phyloP scores from a whole-genome alignment of 2,329 filamentous ascomycete species.

The Incumbomyces lentus region DNA sequence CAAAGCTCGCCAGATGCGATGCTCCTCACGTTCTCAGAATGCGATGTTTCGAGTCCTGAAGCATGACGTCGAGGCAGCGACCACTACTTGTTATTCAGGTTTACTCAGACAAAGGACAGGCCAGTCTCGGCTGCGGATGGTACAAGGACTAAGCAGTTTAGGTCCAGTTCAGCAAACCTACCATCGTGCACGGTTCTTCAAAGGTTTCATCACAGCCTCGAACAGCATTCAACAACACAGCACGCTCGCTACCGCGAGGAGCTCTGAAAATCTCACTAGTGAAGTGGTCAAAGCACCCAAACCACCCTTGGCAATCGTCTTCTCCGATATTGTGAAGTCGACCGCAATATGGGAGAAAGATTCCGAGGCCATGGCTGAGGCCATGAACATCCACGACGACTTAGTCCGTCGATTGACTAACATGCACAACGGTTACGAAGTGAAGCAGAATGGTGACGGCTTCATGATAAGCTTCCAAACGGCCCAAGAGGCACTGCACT shows the following conservation, averaged over 20 bases:
- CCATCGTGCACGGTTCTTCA: too few species aligned
- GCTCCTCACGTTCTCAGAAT: background rate
- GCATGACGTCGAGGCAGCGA: background rate
- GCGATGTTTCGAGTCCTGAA: conserved; percentile 2
- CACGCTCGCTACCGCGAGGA: background rate
- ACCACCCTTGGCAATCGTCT: conserved; percentile 15
- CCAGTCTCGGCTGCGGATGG: background rate
- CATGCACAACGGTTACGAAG: conserved; percentile 16
- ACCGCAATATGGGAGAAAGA: conserved; percentile 19
- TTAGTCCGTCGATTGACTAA: conserved; percentile 12
- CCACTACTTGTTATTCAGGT: background rate
- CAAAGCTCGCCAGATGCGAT: too few species aligned
- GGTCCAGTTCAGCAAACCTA: background rate
- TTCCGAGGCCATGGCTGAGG: conserved; percentile 12
- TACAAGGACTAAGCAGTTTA: background rate
- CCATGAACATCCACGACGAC: conserved; percentile 17
- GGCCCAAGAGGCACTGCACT: conserved; percentile 14
- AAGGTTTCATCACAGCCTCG: too few species aligned
- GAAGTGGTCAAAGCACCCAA: conserved; percentile 7
- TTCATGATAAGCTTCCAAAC: conserved; percentile 19
- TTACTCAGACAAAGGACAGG: background rate
- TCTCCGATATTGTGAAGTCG: conserved; percentile 20
- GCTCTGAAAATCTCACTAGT: background rate
- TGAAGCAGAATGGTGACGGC: conserved; percentile 21
- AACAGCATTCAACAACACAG: too few species aligned